Evolutionary conservation across 1,139 yeast species (phyloP).

Genomic region (Saccharomyces hybrid): DNA sequence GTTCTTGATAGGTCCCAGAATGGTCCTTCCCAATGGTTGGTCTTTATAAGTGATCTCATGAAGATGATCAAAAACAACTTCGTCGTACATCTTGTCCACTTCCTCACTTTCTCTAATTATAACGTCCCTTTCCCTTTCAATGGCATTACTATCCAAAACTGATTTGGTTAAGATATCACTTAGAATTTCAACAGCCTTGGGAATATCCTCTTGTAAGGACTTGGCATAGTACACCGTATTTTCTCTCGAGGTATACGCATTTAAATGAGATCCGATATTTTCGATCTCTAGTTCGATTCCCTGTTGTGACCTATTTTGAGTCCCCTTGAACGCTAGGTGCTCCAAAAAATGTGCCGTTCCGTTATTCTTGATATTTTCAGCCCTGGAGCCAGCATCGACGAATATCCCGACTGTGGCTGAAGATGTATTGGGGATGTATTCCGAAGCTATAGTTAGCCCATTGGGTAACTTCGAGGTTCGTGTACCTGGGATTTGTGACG

Average conservation of each 20-base stretch:
- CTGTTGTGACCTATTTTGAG: slow-evolving; percentile 71
- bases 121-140: slow-evolving; percentile 93
- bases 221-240: slow-evolving; percentile 95
- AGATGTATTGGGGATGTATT: slow-evolving; percentile 74
- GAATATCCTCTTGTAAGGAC: slow-evolving; percentile 71
- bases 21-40: slow-evolving; percentile 96
- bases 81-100: slow-evolving; percentile 96
- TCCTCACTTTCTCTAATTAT: slow-evolving; percentile 94
- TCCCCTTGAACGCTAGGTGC: slow-evolving; percentile 94
- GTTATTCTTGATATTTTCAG: slow-evolving; percentile 73
- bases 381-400: slow-evolving; percentile 96
- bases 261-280: slow-evolving; percentile 91
- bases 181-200: slow-evolving; percentile 77
- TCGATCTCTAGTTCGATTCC: slow-evolving; percentile 88
- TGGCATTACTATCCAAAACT: slow-evolving; percentile 70
- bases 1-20: slow-evolving; percentile 86
- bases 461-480: slow-evolving; percentile 61
- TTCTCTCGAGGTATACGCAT: slow-evolving; percentile 95
- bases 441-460: slow-evolving; percentile 92
- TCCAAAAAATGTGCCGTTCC: slow-evolving; percentile 98
- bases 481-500: slow-evolving; percentile 37
- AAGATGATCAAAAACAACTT: slow-evolving; percentile 92
- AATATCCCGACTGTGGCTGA: slow-evolving; percentile 94
- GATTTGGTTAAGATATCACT: slow-evolving; percentile 86
- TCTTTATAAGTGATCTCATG: slow-evolving; percentile 86